A percentile compares a stretch with the other conserved stretches of the same genome.
phyloP scores from a whole-genome alignment of 2,329 filamentous ascomycete species.

The Aureobasidium vineae region DNA sequence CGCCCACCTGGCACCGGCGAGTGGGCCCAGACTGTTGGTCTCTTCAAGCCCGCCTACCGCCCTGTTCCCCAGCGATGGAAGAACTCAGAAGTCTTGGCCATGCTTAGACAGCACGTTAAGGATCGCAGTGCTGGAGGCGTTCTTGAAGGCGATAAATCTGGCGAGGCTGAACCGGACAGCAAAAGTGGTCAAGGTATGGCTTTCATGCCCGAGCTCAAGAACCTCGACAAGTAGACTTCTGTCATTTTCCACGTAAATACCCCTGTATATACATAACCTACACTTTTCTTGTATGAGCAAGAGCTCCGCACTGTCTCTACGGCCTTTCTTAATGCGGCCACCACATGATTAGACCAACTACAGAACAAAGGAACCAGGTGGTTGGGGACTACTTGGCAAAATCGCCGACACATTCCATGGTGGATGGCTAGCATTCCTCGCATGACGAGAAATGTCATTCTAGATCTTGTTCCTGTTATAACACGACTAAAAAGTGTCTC shows the following conservation, averaged over 20 bases:
- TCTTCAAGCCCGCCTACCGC: conserved; percentile 89
- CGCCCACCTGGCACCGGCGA: conserved; percentile 64
- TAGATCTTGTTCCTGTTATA: no score
- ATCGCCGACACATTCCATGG: not conserved
- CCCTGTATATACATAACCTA: not conserved
- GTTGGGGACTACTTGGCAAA: not conserved
- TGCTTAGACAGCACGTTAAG: conserved; percentile 63
- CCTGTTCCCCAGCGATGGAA: conserved; percentile 85
- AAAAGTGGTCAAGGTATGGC: conserved; percentile 46
- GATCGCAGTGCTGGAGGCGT: conserved; percentile 43
- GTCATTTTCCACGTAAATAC: not conserved
- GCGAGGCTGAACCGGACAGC: conserved; percentile 38
- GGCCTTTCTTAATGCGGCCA: not conserved
- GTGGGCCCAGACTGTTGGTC: conserved; percentile 95
- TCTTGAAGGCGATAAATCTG: conserved; percentile 30
- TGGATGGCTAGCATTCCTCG: not conserved
- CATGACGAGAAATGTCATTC: not conserved
- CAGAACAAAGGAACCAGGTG: not conserved
- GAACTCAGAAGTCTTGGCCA: conserved; percentile 71
- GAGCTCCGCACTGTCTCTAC: not conserved
- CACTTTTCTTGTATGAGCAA: not conserved
- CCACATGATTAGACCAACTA: not conserved
- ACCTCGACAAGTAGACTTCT: conserved; percentile 42
- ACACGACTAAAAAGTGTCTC: not conserved
- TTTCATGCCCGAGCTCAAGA: conserved; percentile 53